phyloP scores from a whole-genome alignment of 2,329 filamentous ascomycete species.

The Phialophora verrucosa region DNA sequence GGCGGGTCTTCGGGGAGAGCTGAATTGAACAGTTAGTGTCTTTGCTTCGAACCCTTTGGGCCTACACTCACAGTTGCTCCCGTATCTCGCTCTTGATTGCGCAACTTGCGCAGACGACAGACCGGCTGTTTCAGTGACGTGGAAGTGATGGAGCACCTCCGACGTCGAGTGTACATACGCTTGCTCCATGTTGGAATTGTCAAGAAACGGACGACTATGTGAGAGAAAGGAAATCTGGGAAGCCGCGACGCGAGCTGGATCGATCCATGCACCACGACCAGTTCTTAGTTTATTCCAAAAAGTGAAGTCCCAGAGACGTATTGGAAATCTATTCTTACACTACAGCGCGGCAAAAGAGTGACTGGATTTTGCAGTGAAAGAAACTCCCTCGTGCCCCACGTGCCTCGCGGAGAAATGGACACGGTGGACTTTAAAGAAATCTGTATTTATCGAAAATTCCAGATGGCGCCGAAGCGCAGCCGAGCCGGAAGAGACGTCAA shows the following conservation, averaged over 20 bases:
- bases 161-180: conserved; percentile 57
- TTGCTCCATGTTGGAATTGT: conserved; percentile 55
- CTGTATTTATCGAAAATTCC: conserved; percentile 28
- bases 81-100: conserved; percentile 55
- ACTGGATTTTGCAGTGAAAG: conserved; percentile 19
- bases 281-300: conserved; percentile 9
- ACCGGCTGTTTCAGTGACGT: conserved; percentile 58
- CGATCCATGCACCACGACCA: conserved; percentile 22
- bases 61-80: conserved; percentile 58
- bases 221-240: conserved; percentile 15
- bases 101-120: conserved; percentile 57
- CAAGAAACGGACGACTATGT: conserved; percentile 19
- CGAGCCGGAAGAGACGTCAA: conserved; percentile 1
- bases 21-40: conserved; percentile 45
- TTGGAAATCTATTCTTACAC: conserved; percentile 20
- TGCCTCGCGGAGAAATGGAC: conserved; percentile 26
- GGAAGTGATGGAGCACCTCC: conserved; percentile 60
- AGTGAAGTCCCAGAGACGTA: not conserved
- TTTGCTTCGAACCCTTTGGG: not conserved
- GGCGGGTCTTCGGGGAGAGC: conserved; percentile 87
- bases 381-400: conserved; percentile 25
- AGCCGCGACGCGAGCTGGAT: conserved; percentile 4
- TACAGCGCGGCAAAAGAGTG: conserved; percentile 12
- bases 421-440: conserved; percentile 26
- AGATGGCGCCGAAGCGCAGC: conserved; percentile 35